phyloP scores from a whole-genome alignment of 805 yeast species.

The Yamadazyma nakazawae region DNA sequence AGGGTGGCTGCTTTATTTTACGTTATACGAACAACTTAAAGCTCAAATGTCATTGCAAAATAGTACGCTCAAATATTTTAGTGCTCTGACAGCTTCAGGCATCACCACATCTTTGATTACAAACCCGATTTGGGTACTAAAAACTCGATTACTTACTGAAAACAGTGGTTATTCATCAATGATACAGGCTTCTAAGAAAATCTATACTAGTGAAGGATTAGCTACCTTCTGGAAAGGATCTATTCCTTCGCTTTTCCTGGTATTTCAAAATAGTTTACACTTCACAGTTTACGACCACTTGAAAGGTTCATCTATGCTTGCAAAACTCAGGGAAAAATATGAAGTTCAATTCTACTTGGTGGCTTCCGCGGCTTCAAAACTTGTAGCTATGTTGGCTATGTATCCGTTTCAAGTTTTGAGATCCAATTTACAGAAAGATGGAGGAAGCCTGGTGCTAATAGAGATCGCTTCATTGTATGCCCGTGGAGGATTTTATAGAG shows the following conservation, averaged over 20 bases:
- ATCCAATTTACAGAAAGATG: conserved; percentile 61
- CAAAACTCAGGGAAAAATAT: conserved; percentile 3
- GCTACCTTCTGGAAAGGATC: conserved; percentile 70
- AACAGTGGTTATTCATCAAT: conserved; percentile 59
- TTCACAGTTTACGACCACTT: conserved; percentile 80
- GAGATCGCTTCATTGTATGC: conserved; percentile 40
- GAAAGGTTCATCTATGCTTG: conserved; percentile 35
- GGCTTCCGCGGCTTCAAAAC: conserved; percentile 67
- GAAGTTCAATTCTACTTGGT: conserved; percentile 52
- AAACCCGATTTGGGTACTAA: conserved; percentile 94
- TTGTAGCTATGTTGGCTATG: conserved; percentile 59
- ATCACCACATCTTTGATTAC: conserved; percentile 70
- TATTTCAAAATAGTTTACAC: conserved; percentile 86
- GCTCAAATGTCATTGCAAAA: neutral
- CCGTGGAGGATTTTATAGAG: conserved; percentile 72
- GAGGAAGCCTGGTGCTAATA: conserved; percentile 20
- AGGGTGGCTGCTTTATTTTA: conserved; percentile 89
- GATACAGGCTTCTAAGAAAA: conserved; percentile 49
- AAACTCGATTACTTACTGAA: conserved; percentile 78
- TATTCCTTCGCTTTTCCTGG: conserved; percentile 72
- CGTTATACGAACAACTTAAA: conserved; percentile 66
- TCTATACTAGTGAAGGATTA: conserved; percentile 55
- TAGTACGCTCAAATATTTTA: conserved; percentile 27
- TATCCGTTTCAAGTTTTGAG: conserved; percentile 85
- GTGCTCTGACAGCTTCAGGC: conserved; percentile 58